Evolutionary conservation across 2,329 filamentous ascomycete genomes (phyloP).

Genomic region (Beauveria bassiana): DNA sequence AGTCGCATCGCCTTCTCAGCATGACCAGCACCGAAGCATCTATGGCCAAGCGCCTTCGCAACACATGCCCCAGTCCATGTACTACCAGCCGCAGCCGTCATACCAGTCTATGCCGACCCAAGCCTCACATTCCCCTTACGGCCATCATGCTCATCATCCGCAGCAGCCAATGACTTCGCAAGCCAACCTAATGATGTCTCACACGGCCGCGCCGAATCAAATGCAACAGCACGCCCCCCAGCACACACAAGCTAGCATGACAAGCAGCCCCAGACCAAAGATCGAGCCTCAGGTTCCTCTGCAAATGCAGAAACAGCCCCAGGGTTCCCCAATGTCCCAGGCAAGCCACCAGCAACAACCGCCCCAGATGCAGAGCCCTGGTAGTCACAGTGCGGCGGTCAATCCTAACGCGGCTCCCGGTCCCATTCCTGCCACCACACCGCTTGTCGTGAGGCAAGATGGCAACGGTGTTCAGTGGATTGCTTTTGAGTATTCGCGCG

Average conservation of each 20-base stretch:
- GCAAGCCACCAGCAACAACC: conserved; percentile 30
- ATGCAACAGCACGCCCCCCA: conserved; percentile 53
- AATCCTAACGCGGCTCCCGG: conserved; percentile 91
- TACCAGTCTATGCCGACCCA: conserved; percentile 62
- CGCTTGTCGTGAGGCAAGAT: conserved; percentile 87
- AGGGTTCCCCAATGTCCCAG: conserved; percentile 22
- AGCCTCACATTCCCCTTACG: conserved; percentile 51
- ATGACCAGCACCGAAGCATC: conserved; percentile 82
- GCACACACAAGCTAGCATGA: conserved; percentile 47
- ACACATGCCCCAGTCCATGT: conserved; percentile 74
- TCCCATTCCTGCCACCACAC: conserved; percentile 93
- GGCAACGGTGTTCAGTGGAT: conserved; percentile 98
- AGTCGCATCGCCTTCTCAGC: conserved; percentile 78
- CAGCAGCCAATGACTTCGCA: conserved; percentile 56
- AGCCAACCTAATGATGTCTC: conserved; percentile 60
- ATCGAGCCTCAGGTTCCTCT: conserved; percentile 55
- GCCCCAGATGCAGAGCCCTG: conserved; percentile 31
- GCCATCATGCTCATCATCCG: conserved; percentile 44
- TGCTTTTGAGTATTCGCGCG: conserved; percentile 93
- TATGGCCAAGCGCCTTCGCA: conserved; percentile 75
- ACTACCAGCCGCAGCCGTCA: conserved; percentile 56
- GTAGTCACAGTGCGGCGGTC: conserved; percentile 41
- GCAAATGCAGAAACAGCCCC: conserved; percentile 46
- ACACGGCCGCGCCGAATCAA: conserved; percentile 45
- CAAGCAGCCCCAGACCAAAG: conserved; percentile 55